Evolutionary conservation across 148 eudicot species (phyloP).

Genomic region (Dianthus caryophyllus): DNA sequence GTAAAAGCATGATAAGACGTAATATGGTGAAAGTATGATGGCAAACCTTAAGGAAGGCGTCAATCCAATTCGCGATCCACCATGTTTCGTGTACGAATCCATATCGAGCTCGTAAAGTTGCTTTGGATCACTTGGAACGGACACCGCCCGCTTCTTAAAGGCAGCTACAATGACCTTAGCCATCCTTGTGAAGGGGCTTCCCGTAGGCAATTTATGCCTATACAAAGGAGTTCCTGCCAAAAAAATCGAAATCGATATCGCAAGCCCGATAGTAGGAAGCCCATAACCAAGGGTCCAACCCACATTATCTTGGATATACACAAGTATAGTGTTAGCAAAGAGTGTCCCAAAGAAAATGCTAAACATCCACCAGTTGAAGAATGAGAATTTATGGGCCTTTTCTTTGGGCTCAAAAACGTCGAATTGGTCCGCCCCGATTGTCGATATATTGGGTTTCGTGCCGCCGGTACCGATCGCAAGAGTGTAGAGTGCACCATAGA

Average conservation of each 20-base stretch:
- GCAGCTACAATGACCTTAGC: conserved; percentile 71
- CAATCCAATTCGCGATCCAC: conserved; percentile 49
- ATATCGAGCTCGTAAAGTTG: conserved; percentile 60
- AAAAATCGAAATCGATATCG: conserved; percentile 53
- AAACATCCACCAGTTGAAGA: conserved; percentile 95
- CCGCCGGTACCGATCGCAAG: conserved; percentile 79
- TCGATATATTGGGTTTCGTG: conserved; percentile 79
- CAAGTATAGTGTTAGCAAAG: conserved; percentile 72
- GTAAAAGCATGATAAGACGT: neutral
- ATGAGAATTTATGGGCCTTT: conserved; percentile 62
- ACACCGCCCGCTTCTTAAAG: conserved; percentile 38
- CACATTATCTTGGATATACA: conserved; percentile 78
- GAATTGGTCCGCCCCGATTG: conserved; percentile 80
- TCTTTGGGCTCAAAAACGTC: conserved; percentile 74
- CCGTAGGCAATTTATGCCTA: conserved; percentile 55
- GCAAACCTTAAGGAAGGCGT: conserved; percentile 53
- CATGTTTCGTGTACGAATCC: conserved; percentile 45
- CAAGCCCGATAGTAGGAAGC: conserved; percentile 64
- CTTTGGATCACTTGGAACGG: conserved; percentile 52
- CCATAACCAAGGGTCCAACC: conserved; percentile 85
- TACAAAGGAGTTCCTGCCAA: conserved; percentile 59
- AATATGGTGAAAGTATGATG: neutral
- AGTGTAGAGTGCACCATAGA: conserved; percentile 71
- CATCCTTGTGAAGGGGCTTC: conserved; percentile 73
- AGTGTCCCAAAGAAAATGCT: conserved; percentile 76